Conservation (phyloP, 129 eudicot genomes). For the Daucus carota region DH1_v3.0 NC_030381.2:38346501-38347000, state of each 20-base stretch:
- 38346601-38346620: conserved; percentile 96
- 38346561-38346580: background rate
- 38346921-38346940: conserved; percentile 61
- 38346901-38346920: conserved; percentile 96
- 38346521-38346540: background rate
- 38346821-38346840: conserved; percentile 97
- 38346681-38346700: conserved; percentile 95
- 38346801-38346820: conserved; percentile 73
- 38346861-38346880: conserved; percentile 90
- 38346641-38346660: conserved; percentile 93
- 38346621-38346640: conserved; percentile 87
- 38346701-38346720: conserved; percentile 88
- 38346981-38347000: background rate
- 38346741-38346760: background rate
- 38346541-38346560: background rate
- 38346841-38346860: conserved; percentile 82
- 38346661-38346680: conserved; percentile 98
- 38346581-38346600: conserved; percentile 34
- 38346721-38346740: conserved; percentile 97
- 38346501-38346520: background rate
- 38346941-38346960: conserved; percentile 81
- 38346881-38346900: conserved; percentile 89
- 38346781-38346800: conserved; percentile 18
- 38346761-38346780: background rate
- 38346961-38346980: background rate